These are phyloP conservation scores for Periconia sp. DNA, from an alignment of 2,329 filamentous ascomycete species.

Conservation along the genomic window DNA sequence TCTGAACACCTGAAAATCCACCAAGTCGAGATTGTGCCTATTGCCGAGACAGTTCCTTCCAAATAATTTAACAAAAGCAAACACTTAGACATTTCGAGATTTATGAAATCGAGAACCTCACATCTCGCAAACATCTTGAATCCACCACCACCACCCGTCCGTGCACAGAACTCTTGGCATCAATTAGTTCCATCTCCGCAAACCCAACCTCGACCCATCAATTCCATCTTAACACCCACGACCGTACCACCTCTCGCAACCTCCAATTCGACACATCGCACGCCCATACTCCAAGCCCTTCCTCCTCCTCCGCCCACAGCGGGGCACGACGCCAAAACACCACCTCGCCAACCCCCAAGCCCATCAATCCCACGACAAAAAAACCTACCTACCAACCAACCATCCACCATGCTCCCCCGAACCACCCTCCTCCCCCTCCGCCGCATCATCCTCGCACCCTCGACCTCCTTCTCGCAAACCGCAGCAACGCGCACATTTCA, in stretches of 20 bases:
- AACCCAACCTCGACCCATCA: not conserved
- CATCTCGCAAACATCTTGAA: no score
- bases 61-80: no score
- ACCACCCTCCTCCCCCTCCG: constrained; percentile 37
- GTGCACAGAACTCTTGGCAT: no score
- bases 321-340: not conserved
- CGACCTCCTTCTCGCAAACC: not conserved
- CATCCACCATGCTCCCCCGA: constrained; percentile 32
- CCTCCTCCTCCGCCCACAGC: not conserved
- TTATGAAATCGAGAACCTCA: no score
- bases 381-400: not conserved
- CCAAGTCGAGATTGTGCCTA: no score
- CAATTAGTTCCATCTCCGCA: not conserved
- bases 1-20: no score
- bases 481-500: constrained; percentile 2
- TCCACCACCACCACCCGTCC: no score
- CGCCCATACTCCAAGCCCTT: not conserved
- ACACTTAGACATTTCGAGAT: no score
- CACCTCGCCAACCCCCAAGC: not conserved
- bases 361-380: not conserved
- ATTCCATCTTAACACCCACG: not conserved
- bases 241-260: no score
- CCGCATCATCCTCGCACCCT: constrained; percentile 8
- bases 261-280: no score
- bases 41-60: no score